Evolutionary conservation across 2,329 filamentous ascomycete genomes (phyloP).

Genomic region (Fusarium bulbicola): DNA sequence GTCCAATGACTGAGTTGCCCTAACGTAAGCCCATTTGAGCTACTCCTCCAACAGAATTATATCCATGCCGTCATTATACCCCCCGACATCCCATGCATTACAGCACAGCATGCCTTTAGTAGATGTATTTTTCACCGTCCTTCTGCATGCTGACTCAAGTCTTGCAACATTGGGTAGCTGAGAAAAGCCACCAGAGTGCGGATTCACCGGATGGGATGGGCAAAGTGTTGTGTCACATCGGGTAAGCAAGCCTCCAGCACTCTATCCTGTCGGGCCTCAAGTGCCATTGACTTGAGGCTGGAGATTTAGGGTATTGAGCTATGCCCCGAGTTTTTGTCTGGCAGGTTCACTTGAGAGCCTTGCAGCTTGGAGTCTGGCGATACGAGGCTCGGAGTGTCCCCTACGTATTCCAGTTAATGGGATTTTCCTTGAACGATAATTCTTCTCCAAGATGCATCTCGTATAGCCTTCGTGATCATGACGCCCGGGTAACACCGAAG

Average conservation of each 20-base stretch:
- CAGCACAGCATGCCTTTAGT: not conserved
- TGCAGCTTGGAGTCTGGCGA: not conserved
- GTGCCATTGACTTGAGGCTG: not conserved
- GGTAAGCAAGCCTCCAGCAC: conserved; percentile 12
- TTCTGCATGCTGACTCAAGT: conserved; percentile 11
- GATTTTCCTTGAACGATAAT: not conserved
- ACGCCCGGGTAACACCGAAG: not conserved
- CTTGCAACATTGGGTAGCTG: conserved; percentile 6
- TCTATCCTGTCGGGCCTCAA: conserved; percentile 7
- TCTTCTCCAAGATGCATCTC: not conserved
- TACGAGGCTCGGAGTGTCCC: not conserved
- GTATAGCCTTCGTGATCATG: not conserved
- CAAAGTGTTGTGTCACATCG: conserved; percentile 16
- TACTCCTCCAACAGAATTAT: not conserved
- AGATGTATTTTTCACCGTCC: not conserved
- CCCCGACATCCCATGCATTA: conserved; percentile 14
- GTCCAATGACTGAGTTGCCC: not conserved
- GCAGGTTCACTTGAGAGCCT: not conserved
- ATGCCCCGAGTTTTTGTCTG: not conserved
- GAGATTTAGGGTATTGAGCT: conserved; percentile 5
- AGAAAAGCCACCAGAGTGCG: not conserved
- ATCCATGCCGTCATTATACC: conserved; percentile 18
- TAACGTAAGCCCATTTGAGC: not conserved
- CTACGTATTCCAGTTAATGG: not conserved
- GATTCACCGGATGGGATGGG: conserved; percentile 1